A percentile compares a stretch with the other conserved stretches of the same genome.
Evolutionary conservation across 257 asterid genomes (phyloP).

Genomic region (Catharanthus roseus): DNA sequence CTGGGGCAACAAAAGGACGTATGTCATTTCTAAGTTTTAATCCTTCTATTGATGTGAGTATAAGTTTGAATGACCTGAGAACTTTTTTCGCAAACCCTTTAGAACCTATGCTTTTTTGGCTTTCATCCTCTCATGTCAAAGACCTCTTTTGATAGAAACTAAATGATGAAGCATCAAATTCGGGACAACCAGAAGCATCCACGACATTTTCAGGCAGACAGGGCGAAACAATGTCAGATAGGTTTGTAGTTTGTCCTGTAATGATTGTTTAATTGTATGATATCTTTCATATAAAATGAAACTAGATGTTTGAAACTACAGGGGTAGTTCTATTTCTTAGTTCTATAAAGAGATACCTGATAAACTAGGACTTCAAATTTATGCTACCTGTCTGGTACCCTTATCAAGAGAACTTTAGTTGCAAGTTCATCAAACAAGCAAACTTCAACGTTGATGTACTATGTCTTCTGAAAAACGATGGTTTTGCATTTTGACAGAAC

Average conservation of each 20-base stretch:
- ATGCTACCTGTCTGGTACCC: background rate
- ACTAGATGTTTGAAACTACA: no score
- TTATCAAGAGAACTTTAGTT: background rate
- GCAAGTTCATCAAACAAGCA: background rate
- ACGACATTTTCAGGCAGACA: constrained; percentile 50
- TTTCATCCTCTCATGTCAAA: constrained; percentile 25
- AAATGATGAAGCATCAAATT: constrained; percentile 43
- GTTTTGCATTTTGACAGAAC: constrained; percentile 37
- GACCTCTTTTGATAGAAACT: constrained; percentile 58
- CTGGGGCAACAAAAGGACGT: constrained; percentile 74
- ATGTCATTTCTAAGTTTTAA: constrained; percentile 88
- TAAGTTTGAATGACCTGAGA: constrained; percentile 20
- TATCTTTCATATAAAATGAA: background rate
- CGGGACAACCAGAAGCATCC: constrained; percentile 40
- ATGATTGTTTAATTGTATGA: background rate
- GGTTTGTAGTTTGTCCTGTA: constrained; percentile 35
- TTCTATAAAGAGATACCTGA: background rate
- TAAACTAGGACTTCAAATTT: background rate
- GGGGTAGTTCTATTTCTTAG: background rate
- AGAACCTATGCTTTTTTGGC: constrained; percentile 4
- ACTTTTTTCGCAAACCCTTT: constrained; percentile 5
- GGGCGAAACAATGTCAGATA: constrained; percentile 28
- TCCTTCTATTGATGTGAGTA: constrained; percentile 95
- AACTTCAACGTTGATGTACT: background rate
- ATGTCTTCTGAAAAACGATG: constrained; percentile 9